phyloP scores from a whole-genome alignment of 176 grass and related monocot genomes.

The Zea luxurians region DNA sequence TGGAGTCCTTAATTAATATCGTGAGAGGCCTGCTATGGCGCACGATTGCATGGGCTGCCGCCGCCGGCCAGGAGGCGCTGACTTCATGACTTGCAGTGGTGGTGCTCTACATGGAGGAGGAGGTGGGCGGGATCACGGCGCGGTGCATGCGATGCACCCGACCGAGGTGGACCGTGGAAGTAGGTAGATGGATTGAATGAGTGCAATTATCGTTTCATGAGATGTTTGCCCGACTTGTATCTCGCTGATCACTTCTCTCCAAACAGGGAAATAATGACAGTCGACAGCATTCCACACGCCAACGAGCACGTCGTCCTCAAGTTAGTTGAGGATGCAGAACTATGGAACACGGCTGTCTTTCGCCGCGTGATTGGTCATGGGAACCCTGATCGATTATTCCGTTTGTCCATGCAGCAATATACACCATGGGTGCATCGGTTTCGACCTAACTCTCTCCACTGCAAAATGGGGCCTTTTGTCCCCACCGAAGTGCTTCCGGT shows the following conservation, averaged over 20 bases:
- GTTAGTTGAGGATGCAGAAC: background rate
- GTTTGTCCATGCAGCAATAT: background rate
- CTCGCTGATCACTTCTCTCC: background rate
- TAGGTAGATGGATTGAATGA: too few relatives aligned
- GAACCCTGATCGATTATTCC: background rate
- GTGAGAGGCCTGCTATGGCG: too few relatives aligned
- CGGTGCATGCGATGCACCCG: too few relatives aligned
- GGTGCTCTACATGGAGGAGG: too few relatives aligned
- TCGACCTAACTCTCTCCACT: constrained; percentile 18
- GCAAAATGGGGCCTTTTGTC: constrained; percentile 51
- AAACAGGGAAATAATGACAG: background rate
- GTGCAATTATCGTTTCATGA: too few relatives aligned
- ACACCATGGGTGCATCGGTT: background rate
- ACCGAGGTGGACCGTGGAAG: too few relatives aligned
- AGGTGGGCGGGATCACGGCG: too few relatives aligned
- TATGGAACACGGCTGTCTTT: background rate
- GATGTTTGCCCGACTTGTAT: too few relatives aligned
- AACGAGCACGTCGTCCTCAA: background rate
- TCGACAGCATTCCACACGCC: background rate
- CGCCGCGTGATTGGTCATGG: background rate
- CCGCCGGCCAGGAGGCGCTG: too few relatives aligned
- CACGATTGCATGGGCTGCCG: too few relatives aligned
- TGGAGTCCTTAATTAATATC: too few relatives aligned
- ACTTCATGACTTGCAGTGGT: too few relatives aligned
- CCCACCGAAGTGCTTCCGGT: constrained; percentile 7